Base-by-base conservation (phyloP, 768 basidiomycete species). In the Pleurotus tuoliensis region DNA sequence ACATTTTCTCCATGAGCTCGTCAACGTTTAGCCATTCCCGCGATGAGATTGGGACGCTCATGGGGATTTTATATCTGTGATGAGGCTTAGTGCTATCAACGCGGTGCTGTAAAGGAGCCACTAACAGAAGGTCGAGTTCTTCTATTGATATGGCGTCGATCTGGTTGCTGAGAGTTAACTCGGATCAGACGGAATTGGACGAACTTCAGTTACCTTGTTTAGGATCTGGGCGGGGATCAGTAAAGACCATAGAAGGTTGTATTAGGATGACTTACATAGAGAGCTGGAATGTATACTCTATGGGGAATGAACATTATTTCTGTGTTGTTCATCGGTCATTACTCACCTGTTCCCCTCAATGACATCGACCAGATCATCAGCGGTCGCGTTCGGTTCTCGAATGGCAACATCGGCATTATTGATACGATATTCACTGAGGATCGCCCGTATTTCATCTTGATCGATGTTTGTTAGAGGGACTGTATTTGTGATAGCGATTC, bases 71-170 rank as follows among this genome's bases (percentile, higher is more conserved):
- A 76, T 94, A 93, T 59, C 82, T 86, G 61, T 37, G 57, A 20
- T 44, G 30, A 47, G 38, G n/a, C 22, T 34, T 46, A 50, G 56
- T 55, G 13, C 47, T 24, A 39, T 8, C 43, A 44, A 47, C 7
- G 51, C 13, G 9, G n/a, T 27, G 52, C 16, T 53, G 43, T 25
- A 44, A 56, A 8, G 11, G 30, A 34, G 30, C 50, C 40, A 76
- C 83, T 63, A 63, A 94, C 78, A 96, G 72, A 56, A 96, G 81
- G 71, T 98, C 96, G 22, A 98, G 83, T 73, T 98, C 96, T 69
- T 98, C 96, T 71, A 98, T 97, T 54, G 93, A 95, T 65, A 98
- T 98, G 16, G 92, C 97, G 70, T 99, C 97, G 67, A 96, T 94
- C 87, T 93, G 58, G n/a, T 41, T 11, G 3, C 37, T 11, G 37